Evolutionary conservation across 352 stramenopile species (phyloP).

Genomic region (Globisporangium iwayamae): DNA sequence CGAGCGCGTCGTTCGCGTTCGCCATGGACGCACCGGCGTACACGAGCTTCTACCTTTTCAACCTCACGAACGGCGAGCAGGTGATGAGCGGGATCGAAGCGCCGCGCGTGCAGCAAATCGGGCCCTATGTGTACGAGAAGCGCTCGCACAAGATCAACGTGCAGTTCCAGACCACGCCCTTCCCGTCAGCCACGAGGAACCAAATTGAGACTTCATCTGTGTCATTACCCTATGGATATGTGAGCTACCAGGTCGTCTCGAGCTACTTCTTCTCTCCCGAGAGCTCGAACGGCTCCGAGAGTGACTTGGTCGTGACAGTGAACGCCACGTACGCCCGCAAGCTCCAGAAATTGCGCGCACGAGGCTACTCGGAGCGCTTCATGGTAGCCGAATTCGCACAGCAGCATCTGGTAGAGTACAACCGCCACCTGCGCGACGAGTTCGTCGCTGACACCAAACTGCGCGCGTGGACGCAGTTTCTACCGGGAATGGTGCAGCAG

Average conservation of each 20-base stretch:
- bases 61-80: slow-evolving; percentile 54
- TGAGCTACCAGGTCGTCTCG: slow-evolving; percentile 48
- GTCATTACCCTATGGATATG: slow-evolving; percentile 24
- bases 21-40: slow-evolving; percentile 50
- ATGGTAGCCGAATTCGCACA: slow-evolving; percentile 62
- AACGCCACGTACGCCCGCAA: slow-evolving; percentile 58
- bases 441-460: slow-evolving; percentile 66
- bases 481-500: slow-evolving; percentile 31
- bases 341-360: slow-evolving; percentile 39
- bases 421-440: slow-evolving; percentile 31
- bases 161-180: slow-evolving; percentile 22
- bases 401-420: slow-evolving; percentile 38
- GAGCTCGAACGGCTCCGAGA: slow-evolving; percentile 63
- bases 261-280: slow-evolving; percentile 40
- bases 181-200: neutral
- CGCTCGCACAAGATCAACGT: slow-evolving; percentile 55
- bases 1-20: slow-evolving; percentile 31
- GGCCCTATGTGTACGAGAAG: slow-evolving; percentile 71
- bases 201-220: neutral
- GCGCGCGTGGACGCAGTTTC: slow-evolving; percentile 39
- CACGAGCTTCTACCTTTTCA: slow-evolving; percentile 68
- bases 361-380: slow-evolving; percentile 53
- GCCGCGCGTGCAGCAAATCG: slow-evolving; percentile 45
- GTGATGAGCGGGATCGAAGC: slow-evolving; percentile 28
- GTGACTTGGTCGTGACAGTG: slow-evolving; percentile 46